Conservation (phyloP, 352 stramenopile genomes). For the Phytophthora foliorum region DNA sequence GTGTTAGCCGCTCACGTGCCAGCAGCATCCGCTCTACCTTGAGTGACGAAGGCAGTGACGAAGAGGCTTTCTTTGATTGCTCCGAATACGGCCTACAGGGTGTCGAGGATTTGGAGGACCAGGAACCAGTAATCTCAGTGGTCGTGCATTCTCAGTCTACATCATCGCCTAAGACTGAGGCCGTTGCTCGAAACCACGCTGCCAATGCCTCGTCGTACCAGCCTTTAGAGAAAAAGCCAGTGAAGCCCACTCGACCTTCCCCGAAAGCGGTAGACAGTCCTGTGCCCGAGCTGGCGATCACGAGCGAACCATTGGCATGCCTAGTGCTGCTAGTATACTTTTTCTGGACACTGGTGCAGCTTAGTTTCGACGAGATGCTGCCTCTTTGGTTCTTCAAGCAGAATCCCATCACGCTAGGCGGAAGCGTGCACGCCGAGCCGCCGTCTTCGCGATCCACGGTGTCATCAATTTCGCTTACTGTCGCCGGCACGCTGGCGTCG, state of each 20-base stretch:
- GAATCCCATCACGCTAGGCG: conserved; percentile 50
- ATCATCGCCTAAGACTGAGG: conserved; percentile 47
- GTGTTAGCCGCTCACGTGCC: conserved; percentile 34
- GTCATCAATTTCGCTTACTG: conserved; percentile 67
- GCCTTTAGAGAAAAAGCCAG: conserved; percentile 41
- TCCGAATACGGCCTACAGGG: conserved; percentile 83
- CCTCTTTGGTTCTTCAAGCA: conserved; percentile 87
- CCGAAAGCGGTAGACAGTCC: conserved; percentile 26
- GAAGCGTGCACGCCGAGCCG: conserved; percentile 51
- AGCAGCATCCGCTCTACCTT: conserved; percentile 45
- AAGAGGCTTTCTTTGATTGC: conserved; percentile 87
- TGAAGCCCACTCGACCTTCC: conserved; percentile 28
- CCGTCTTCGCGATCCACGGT: conserved; percentile 47
- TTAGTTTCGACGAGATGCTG: conserved; percentile 85
- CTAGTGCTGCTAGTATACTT: conserved; percentile 78
- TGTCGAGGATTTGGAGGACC: conserved; percentile 59
- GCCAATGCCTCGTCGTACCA: conserved; percentile 28
- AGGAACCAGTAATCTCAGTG: conserved; percentile 76
- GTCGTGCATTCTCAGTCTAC: conserved; percentile 72
- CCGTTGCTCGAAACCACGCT: conserved; percentile 39
- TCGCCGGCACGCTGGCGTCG: conserved; percentile 61
- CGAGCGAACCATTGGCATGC: conserved; percentile 68
- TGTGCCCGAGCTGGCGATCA: conserved; percentile 68
- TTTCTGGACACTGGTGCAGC: conserved; percentile 75
- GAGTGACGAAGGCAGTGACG: conserved; percentile 70